Conservation (phyloP, 2,329 filamentous ascomycete genomes). For the Ascocoryne sarcoides region DNA sequence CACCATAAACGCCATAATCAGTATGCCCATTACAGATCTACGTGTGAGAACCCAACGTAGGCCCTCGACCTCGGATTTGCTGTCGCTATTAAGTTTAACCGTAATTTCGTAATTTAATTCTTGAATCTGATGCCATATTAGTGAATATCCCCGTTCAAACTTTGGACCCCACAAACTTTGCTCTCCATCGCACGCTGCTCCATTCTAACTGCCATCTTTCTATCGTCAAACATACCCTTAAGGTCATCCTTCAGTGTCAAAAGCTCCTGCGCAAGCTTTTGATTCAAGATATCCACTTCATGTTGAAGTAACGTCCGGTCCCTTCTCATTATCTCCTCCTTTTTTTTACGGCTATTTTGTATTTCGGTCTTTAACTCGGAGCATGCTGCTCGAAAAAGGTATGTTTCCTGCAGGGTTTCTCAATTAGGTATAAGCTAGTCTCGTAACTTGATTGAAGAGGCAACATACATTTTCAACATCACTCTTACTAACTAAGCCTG, state of each 20-base stretch:
- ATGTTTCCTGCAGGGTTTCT: constrained; percentile 52
- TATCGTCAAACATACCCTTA: constrained; percentile 93
- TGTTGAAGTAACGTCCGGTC: constrained; percentile 83
- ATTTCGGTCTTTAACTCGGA: constrained; percentile 86
- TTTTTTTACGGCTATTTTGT: constrained; percentile 63
- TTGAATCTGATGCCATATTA: constrained; percentile 54
- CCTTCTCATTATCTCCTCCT: constrained; percentile 73
- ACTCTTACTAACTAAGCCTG: constrained; percentile 76
- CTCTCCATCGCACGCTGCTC: constrained; percentile 81
- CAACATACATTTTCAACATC: constrained; percentile 70
- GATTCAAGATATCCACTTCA: constrained; percentile 85
- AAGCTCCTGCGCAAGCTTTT: constrained; percentile 77
- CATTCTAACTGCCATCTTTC: constrained; percentile 83
- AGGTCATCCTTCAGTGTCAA: constrained; percentile 77
- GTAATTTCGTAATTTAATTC: constrained; percentile 96
- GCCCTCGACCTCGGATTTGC: constrained; percentile 84
- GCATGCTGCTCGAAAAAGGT: constrained; percentile 89
- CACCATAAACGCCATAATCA: constrained; percentile 56
- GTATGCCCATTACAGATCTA: constrained; percentile 53
- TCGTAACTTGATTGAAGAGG: not conserved
- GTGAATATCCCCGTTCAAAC: not conserved
- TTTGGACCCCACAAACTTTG: constrained; percentile 41
- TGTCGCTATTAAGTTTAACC: constrained; percentile 79
- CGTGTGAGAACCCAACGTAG: constrained; percentile 76
- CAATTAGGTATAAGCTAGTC: not conserved